Base-by-base conservation (phyloP, 2,329 filamentous ascomycete genomes). In the Neofusicoccum parvum region DNA sequence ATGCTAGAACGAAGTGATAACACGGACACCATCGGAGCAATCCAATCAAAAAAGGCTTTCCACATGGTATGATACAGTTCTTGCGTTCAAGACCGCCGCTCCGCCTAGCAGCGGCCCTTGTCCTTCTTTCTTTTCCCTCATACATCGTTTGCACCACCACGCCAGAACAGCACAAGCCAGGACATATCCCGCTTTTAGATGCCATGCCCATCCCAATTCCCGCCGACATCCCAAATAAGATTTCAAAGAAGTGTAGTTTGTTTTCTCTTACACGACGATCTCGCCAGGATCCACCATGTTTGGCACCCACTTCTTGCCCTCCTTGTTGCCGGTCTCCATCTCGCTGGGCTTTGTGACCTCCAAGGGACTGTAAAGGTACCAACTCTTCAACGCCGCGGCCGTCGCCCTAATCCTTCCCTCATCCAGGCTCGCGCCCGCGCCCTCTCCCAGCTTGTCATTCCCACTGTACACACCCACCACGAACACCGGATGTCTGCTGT, bases 401-500 rank as follows among this genome's bases (percentile, higher is more conserved):
- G 92, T 88, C 20, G 95, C 95, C 76, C 92, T 87, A 69, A 87
- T 85, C 69, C 92, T 87, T 37, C 91, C 94, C 72, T 92, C 87
- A 70, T 92, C 85, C 65, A 98, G 82, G 78, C 87, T 94, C 56
- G 90, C 82, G 27, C 91, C 95, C 20, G 89, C 85, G n/a, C 89
- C 95, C 81, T 99, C 94, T 65, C 94, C 95, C 48, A 99, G 84
- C 85, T 95, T 94, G 76, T 99, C 94, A 67, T 85, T 83, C 60
- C 94, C 95, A 70, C 91, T 96, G 82, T 91, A 99, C 68, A 99
- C 94, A 66, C 94, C 95, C 14, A 99, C 94, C 36, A 97, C 88
- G 74, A 90, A 98, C 15, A 99, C 95, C 15, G 95, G 94, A 66
- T 91, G 91, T 76, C 91, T 87, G 72, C 91, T 95, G 70, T 86